Evolutionary conservation across 2,329 filamentous ascomycete species (phyloP), one percentile per base, ranked within the genome.

Genomic region (Aspergillus texensis): DNA sequence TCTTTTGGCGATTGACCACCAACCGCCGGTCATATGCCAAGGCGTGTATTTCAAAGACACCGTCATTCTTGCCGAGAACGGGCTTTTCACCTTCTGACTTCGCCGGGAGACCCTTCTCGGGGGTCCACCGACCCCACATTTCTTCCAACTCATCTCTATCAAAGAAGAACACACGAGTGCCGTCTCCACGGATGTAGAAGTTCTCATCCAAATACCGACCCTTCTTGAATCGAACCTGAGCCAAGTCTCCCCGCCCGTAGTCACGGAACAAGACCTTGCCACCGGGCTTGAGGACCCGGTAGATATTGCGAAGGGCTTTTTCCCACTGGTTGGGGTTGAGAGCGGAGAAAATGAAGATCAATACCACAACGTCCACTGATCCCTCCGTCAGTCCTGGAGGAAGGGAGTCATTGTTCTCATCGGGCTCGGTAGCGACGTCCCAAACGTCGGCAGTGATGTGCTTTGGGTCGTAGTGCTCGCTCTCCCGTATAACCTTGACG

Each of bases 261-360:
- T 99, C 95, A 71, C 95, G 89, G 84, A 99, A 98, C 74, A 97
- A 87, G 59, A 99, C 91, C 72, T 92, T 85, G n/a, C 95, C 95
- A 65, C 94, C 94, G 1, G 93, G 93, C 80, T 96, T 98, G 67
- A 99, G 85, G 41, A 97, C 83, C 58, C 86, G 86, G 78, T 91
- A 86, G 19, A 97, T 87, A 75, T 98, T 99, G 62, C 84, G 81
- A 45, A 98, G 88, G 14, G 93, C 93, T 74, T 88, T 86, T 56
- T 84, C 82, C 95, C 95, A 99, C 78, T 99, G 93, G 55, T 79
- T 77, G 0, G 95, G 95, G 39, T 91, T 89, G 54, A 99, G 82
- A 2, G 95, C 95, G 21, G 93, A 97, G 83, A 99, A 98, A 74
- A 98, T 94, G 81, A 99, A 99, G 65, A 99, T 93, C 85, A 99